These are phyloP conservation scores for Amanita jacksonii DNA, from an alignment of 768 basidiomycete genomes.

Conservation along the genomic window DNA sequence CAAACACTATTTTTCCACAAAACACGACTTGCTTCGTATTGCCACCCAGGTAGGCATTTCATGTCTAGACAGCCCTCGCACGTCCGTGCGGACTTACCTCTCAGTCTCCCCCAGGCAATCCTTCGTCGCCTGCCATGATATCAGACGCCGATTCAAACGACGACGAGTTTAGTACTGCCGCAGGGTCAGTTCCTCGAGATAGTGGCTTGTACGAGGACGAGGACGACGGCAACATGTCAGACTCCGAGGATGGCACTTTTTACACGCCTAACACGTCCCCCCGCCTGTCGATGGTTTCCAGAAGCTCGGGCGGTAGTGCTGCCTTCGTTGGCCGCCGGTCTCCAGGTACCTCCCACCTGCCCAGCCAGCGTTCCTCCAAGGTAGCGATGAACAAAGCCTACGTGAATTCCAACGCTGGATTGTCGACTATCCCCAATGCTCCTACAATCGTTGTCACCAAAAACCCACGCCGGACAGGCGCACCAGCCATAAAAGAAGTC, in stretches of 20 bases:
- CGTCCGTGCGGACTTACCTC: no score
- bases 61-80: no score
- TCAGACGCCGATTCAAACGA: background rate
- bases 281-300: slow-evolving; percentile 31
- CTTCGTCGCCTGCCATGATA: background rate
- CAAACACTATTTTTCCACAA: slow-evolving; percentile 43
- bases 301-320: slow-evolving; percentile 13
- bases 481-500: no score
- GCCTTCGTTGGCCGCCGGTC: slow-evolving; percentile 8
- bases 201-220: slow-evolving; percentile 4
- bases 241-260: slow-evolving; percentile 26
- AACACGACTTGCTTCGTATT: slow-evolving; percentile 40
- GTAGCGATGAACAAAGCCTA: background rate
- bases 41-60: slow-evolving; percentile 18
- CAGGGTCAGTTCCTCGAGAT: background rate
- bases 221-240: slow-evolving; percentile 5
- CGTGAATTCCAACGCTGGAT: background rate
- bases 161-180: background rate
- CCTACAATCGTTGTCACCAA: background rate
- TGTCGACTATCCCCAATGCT: background rate
- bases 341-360: background rate
- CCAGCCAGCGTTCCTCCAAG: slow-evolving; percentile 10
- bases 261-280: slow-evolving; percentile 56
- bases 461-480: no score
- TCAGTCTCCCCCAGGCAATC: no score